These are phyloP conservation scores for Paecilomyces sp. DNA, from an alignment of 2,329 filamentous ascomycete genomes.

Conservation along the genomic window DNA sequence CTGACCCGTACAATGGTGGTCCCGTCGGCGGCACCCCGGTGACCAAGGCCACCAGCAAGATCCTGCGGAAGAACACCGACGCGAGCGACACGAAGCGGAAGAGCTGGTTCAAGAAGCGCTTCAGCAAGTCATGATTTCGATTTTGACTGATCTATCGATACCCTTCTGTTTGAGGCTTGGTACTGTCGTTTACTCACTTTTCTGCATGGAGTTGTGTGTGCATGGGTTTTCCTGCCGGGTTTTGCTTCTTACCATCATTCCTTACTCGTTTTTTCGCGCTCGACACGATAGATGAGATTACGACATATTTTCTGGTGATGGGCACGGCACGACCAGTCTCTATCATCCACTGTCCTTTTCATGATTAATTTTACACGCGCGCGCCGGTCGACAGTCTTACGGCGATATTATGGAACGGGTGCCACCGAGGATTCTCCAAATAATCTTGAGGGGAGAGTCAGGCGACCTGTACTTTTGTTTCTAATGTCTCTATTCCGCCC, in stretches of 20 bases:
- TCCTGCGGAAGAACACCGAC: constrained; percentile 16
- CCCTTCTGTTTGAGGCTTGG: neutral
- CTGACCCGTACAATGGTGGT: constrained; percentile 16
- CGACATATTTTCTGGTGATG: neutral
- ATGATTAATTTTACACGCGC: neutral
- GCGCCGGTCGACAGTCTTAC: neutral
- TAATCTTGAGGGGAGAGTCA: neutral
- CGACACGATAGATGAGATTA: neutral
- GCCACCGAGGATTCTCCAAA: neutral
- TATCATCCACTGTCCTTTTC: neutral
- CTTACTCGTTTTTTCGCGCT: neutral
- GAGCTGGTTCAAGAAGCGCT: constrained; percentile 80
- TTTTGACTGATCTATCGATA: neutral
- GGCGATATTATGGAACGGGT: neutral
- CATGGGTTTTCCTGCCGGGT: neutral
- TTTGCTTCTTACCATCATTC: neutral
- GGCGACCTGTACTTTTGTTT: neutral
- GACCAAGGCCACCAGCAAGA: neutral
- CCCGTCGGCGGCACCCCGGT: constrained; percentile 15
- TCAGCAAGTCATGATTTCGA: constrained; percentile 46
- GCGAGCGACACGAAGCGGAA: constrained; percentile 62
- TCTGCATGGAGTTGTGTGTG: neutral
- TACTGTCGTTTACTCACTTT: neutral
- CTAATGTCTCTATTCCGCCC: neutral
- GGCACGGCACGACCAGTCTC: neutral